Evolutionary conservation across 1,284 basidiomycete species (phyloP).

Genomic region (Pholiota adiposa): DNA sequence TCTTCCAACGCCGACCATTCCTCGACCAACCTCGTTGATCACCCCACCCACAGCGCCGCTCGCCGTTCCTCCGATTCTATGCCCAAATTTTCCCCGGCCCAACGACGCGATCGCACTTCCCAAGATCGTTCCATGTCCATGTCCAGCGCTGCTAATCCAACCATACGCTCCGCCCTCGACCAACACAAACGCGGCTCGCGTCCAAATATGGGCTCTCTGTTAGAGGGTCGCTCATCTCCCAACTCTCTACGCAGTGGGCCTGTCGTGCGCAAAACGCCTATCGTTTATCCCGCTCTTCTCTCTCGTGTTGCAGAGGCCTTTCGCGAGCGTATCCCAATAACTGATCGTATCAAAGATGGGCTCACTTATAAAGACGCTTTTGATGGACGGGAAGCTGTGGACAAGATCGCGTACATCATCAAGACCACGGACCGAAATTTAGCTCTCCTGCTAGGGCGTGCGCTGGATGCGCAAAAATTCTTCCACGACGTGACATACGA

Average conservation of each 20-base stretch:
- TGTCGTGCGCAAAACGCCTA: constrained; percentile 58
- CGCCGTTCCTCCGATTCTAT: constrained; percentile 44
- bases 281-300: constrained; percentile 93
- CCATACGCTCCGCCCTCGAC: constrained; percentile 16
- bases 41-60: constrained; percentile 23
- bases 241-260: constrained; percentile 38
- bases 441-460: constrained; percentile 91
- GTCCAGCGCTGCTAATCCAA: constrained; percentile 59
- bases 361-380: constrained; percentile 96
- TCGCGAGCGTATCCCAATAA: constrained; percentile 76
- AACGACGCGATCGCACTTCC: constrained; percentile 57
- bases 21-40: constrained; percentile 33
- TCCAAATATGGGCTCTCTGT: constrained; percentile 38
- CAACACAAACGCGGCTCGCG: constrained; percentile 41
- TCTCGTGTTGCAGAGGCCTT: constrained; percentile 96
- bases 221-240: constrained; percentile 53
- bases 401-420: constrained; percentile 96
- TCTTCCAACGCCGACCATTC: constrained; percentile 52
- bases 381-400: constrained; percentile 95
- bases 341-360: constrained; percentile 91
- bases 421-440: constrained; percentile 98
- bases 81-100: constrained; percentile 35
- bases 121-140: constrained; percentile 79
- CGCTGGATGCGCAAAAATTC: constrained; percentile 97
- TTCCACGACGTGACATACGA: constrained; percentile 99